Base-by-base conservation (phyloP, 2,329 filamentous ascomycete genomes). In the Exophiala dermatitidis region DNA sequence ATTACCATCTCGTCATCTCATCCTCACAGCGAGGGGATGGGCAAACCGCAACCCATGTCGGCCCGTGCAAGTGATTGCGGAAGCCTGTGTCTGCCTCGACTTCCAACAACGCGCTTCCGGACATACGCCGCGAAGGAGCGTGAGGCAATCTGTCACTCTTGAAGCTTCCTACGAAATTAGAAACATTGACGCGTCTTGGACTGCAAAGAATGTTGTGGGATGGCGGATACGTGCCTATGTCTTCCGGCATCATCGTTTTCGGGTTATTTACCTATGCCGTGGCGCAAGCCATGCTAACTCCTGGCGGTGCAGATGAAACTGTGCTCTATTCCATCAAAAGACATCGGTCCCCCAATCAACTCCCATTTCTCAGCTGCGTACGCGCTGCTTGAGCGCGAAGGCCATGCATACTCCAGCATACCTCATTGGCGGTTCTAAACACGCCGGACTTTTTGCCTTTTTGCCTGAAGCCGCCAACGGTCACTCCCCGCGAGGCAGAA, bases 371-470 rank as follows among this genome's bases (percentile, higher is more conserved):
- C 12, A 41, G 19, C 4, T 26, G 19, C 12, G 19, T 6, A 41
- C 12, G 28, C 38, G 38, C 38, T 41, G 38, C 26, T 26, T 12
- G 36, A 41, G 38, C 19, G 38, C 38, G 19, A 26, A 12, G 6
- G 6, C 6, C 3, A 28, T 41, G 38, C 38, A 6, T 6, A 10
- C 38, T 41, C 38, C 5, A 6, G n/a, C 12, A 26, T 26, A 28
- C 38, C 38, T 12, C 4, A n/a, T 8, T 41, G 26, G 38, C 12
- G 12, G 38, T 26, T 26, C 4, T 10, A 26, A 28, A 42, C 46
- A 44, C 43, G 41, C 28, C 30, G 29, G 44, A 50, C 19, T 45
- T 46, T 50, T 48, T 38, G 29, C 33, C 49, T 42, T 36, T 26
- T 8, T 29, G 28, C 30, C 28, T 26, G 12, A 5, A 19, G 12